Percentiles rank a stretch among this genome's conserved stretches.
phyloP scores from a whole-genome alignment of 805 yeast genomes.

The Kodamaea restingae region DNA sequence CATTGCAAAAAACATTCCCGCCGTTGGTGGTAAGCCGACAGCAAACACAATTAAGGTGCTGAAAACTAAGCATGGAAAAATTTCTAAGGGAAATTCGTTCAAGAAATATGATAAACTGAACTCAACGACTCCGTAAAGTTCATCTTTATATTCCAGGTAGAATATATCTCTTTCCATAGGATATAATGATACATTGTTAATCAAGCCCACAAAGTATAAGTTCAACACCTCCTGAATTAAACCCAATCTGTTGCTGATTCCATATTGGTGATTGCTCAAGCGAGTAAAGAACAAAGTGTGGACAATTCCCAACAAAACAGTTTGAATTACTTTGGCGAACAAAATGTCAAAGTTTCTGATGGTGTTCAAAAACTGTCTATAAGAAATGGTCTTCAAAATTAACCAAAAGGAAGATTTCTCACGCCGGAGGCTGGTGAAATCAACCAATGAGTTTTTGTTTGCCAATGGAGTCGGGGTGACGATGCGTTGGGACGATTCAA shows the following conservation, averaged over 20 bases:
- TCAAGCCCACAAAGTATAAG: conserved; percentile 73
- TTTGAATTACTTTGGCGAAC: conserved; percentile 61
- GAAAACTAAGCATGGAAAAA: conserved; percentile 55
- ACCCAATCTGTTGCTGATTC: conserved; percentile 69
- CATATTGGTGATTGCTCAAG: conserved; percentile 34
- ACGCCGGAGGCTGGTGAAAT: conserved; percentile 41
- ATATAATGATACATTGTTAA: conserved; percentile 71
- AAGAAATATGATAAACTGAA: conserved; percentile 58
- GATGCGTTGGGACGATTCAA: conserved; percentile 10
- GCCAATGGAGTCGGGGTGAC: conserved; percentile 8
- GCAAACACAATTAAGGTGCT: conserved; percentile 62
- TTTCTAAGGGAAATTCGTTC: conserved; percentile 66
- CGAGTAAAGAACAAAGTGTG: conserved; percentile 61
- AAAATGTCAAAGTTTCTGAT: conserved; percentile 49
- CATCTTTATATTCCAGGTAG: conserved; percentile 74
- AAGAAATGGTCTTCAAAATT: conserved; percentile 28
- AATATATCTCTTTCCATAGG: conserved; percentile 72
- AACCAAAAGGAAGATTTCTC: conserved; percentile 21
- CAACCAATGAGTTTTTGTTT: conserved; percentile 20
- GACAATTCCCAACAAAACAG: conserved; percentile 58
- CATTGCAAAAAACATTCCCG: conserved; percentile 62
- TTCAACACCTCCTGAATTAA: conserved; percentile 70
- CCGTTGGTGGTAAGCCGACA: conserved; percentile 67
- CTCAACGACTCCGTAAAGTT: conserved; percentile 59
- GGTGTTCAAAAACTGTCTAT: conserved; percentile 33